Evolutionary conservation across 495 filamentous ascomycete genomes (phyloP).

Genomic region (Aspergillus bridgeri): DNA sequence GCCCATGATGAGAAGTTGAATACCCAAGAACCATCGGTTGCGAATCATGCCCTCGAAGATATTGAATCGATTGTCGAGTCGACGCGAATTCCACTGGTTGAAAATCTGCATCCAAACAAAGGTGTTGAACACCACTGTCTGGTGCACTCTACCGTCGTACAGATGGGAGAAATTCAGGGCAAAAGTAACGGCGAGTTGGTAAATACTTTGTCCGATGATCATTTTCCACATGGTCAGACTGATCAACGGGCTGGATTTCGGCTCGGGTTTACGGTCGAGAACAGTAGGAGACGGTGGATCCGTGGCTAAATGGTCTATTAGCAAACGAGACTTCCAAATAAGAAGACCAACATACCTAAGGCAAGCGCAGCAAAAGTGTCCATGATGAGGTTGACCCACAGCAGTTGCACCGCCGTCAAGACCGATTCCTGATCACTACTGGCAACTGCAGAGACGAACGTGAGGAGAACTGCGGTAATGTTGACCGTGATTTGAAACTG

Average conservation of each 20-base stretch:
- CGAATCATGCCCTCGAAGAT: slow-evolving; percentile 78
- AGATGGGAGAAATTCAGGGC: slow-evolving; percentile 71
- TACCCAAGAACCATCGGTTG: slow-evolving; percentile 81
- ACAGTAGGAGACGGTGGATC: slow-evolving; percentile 71
- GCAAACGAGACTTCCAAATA: neutral
- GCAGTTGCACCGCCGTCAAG: slow-evolving; percentile 78
- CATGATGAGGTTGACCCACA: slow-evolving; percentile 95
- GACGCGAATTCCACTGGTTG: slow-evolving; percentile 81
- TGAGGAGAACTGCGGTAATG: slow-evolving; percentile 81
- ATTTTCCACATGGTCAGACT: slow-evolving; percentile 90
- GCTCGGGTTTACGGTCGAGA: slow-evolving; percentile 71
- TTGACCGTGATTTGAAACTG: slow-evolving; percentile 92
- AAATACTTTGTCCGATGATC: slow-evolving; percentile 83
- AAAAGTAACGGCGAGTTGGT: slow-evolving; percentile 75
- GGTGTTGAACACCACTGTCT: slow-evolving; percentile 82
- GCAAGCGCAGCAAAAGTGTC: slow-evolving; percentile 94
- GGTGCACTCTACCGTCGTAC: slow-evolving; percentile 46
- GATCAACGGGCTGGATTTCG: slow-evolving; percentile 73
- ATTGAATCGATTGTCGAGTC: slow-evolving; percentile 86
- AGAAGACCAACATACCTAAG: slow-evolving; percentile 28
- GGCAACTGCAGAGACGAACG: slow-evolving; percentile 76
- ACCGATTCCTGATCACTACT: slow-evolving; percentile 64
- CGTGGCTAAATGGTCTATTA: slow-evolving; percentile 48
- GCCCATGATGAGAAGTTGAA: slow-evolving; percentile 78
- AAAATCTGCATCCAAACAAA: slow-evolving; percentile 97